Evolutionary conservation across 164 flowering plant species (phyloP).

Genomic region (Houttuynia cordata): DNA sequence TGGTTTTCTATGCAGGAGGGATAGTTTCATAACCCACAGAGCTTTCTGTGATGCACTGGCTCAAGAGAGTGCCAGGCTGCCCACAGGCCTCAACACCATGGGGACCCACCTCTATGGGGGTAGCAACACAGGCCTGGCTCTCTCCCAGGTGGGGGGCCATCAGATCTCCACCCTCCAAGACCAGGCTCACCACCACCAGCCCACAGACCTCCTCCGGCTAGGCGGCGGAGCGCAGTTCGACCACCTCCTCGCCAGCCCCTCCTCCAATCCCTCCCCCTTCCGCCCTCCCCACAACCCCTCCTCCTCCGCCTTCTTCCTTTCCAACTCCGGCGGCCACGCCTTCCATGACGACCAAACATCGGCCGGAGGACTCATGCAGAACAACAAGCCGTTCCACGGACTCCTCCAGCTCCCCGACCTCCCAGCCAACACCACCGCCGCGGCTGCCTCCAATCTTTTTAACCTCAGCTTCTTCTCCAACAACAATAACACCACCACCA

Average conservation of each 20-base stretch:
- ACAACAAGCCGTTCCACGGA: slow-evolving; percentile 45
- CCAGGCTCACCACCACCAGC: slow-evolving; percentile 19
- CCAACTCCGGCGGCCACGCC: slow-evolving; percentile 22
- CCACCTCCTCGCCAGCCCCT: slow-evolving; percentile 27
- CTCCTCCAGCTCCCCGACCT: slow-evolving; percentile 56
- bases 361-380: slow-evolving; percentile 20
- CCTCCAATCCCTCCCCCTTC: slow-evolving; percentile 19
- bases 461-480: slow-evolving; percentile 45
- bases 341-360: slow-evolving; percentile 27
- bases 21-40: slow-evolving; percentile 86
- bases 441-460: slow-evolving; percentile 30
- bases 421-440: slow-evolving; percentile 18
- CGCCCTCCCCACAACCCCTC: slow-evolving; percentile 17
- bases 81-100: slow-evolving; percentile 36
- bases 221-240: slow-evolving; percentile 37
- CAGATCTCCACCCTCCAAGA: slow-evolving; percentile 30
- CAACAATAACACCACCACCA: slow-evolving; percentile 7
- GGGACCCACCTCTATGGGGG: slow-evolving; percentile 40
- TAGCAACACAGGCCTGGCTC: slow-evolving; percentile 33
- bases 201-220: slow-evolving; percentile 33
- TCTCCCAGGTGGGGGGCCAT: slow-evolving; percentile 38
- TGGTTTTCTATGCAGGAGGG: slow-evolving; percentile 40
- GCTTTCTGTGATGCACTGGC: slow-evolving; percentile 93
- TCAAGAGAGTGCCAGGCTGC: slow-evolving; percentile 71
- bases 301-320: slow-evolving; percentile 24